phyloP scores from a whole-genome alignment of 169 alveolate genomes.

The Babesia caballi region DNA sequence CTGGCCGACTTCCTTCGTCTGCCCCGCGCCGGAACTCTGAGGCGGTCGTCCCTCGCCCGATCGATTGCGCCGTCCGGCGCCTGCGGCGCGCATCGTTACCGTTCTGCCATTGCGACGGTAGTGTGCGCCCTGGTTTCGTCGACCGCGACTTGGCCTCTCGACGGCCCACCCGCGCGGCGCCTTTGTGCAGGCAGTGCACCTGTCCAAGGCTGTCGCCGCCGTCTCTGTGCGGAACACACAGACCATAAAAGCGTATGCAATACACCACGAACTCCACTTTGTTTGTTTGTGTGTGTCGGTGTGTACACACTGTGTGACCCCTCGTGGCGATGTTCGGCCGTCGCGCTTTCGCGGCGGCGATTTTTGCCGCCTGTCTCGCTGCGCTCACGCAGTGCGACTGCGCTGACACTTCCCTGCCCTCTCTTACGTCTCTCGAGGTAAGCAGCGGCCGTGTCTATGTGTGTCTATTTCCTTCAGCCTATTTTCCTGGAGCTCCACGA shows the following conservation, averaged over 20 bases:
- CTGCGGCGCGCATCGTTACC: too few relatives aligned
- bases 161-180: neutral
- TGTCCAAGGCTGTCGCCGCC: neutral
- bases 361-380: neutral
- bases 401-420: neutral
- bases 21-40: slow-evolving; percentile 11
- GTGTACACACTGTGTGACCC: too few relatives aligned
- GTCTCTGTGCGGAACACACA: neutral
- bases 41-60: too few relatives aligned
- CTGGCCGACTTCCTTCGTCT: slow-evolving; percentile 47
- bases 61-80: too few relatives aligned
- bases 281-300: neutral
- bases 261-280: neutral
- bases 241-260: neutral
- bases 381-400: neutral
- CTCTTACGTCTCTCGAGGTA: neutral
- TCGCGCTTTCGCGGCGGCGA: neutral
- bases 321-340: neutral
- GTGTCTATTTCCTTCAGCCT: slow-evolving; percentile 6
- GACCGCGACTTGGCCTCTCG: too few relatives aligned
- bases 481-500: slow-evolving; percentile 12
- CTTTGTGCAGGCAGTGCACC: slow-evolving; percentile 32
- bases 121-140: too few relatives aligned
- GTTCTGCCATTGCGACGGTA: too few relatives aligned
- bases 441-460: neutral